phyloP scores from a whole-genome alignment of 345 rosid genomes.

The Rhodamnia argentea region DNA sequence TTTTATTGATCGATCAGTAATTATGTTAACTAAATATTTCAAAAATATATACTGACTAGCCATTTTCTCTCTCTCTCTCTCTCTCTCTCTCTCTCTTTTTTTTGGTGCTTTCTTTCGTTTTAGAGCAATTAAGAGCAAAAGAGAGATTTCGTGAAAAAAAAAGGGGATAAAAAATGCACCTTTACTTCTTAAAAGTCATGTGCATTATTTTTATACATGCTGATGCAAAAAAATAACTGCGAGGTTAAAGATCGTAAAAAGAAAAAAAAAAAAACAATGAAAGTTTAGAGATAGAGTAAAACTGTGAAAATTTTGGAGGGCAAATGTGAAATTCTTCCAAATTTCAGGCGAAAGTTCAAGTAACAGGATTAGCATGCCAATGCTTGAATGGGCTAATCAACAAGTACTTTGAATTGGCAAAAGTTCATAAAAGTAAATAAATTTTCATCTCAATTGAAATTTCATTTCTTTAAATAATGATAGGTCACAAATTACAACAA shows the following conservation, averaged over 20 bases:
- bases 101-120: background rate
- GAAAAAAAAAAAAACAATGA: background rate
- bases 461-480: background rate
- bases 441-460: background rate
- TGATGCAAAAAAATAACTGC: background rate
- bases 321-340: no score
- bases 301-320: no score
- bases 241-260: background rate
- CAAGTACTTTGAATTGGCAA: background rate
- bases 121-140: background rate
- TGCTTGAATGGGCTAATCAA: background rate
- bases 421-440: background rate
- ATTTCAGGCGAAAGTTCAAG: no score
- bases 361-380: background rate
- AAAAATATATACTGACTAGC: no score
- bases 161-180: background rate
- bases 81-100: no score
- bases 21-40: no score
- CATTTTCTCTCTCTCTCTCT: no score
- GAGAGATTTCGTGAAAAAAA: background rate
- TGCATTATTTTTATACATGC: background rate
- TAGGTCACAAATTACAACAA: background rate
- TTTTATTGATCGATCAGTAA: no score
- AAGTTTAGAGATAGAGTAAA: background rate
- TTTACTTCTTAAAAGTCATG: background rate